Evolutionary conservation across 1,284 basidiomycete genomes (phyloP), one percentile per base, ranked within the genome.

Genomic region (Irpex rosettiformis): DNA sequence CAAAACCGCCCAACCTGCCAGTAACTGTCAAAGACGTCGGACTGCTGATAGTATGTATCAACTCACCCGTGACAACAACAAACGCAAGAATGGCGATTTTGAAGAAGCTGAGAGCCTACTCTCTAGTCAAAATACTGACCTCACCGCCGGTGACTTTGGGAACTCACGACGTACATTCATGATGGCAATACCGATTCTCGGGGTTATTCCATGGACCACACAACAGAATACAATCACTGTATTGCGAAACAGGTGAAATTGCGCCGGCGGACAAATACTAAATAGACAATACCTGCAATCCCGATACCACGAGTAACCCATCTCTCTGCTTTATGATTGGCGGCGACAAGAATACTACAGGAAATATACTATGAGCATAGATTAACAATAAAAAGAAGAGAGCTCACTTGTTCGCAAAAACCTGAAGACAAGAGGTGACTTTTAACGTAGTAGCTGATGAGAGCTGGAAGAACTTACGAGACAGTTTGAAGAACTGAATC

Each of bases 291-390:
- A 81, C 80, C 81, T 71, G 71, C 84, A 3, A 84, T 65, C 1
- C 80, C 85, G 52, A 86, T 85, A 0, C 82, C 83, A 55, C 83
- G 79, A 7, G 78, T 76, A 1, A 70, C 70, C 85, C 85, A 86
- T 8, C 72, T 71, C 18, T 69, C 72, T 0, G 76, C 73, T 0
- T 64, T 64, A 21, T 74, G 67, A 2, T 75, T 80, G 2, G 77
- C 81, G 2, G 75, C 70, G 47, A 80, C 66, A n/a, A 82, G 73
- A 45, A 81, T 83, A 59, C 82, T 84, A 57, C n/a, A 2, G 49
- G 18, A 18, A 42, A 52, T 42, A 54, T 47, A 11, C 45, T 27
- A n/a, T n/a, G n/a, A n/a, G n/a, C n/a, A n/a, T n/a, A n/a, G n/a
- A n/a, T n/a, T n/a, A n/a, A n/a, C n/a, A n/a, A n/a, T n/a, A n/a